These are phyloP conservation scores for Eleusine coracana DNA, from an alignment of 176 grass and related monocot species.

Conservation along the genomic window DNA sequence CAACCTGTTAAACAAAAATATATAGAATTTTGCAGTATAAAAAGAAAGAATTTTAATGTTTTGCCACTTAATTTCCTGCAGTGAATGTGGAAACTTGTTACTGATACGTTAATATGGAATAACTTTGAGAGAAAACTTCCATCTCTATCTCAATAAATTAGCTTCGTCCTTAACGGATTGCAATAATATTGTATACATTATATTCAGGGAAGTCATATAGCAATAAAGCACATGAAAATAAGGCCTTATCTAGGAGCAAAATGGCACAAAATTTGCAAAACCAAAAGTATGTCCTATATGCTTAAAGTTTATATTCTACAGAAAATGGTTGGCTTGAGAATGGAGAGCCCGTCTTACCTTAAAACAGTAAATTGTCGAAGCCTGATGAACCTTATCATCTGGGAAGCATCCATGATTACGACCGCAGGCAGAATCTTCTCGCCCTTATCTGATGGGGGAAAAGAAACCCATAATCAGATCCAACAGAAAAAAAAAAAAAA, in stretches of 20 bases:
- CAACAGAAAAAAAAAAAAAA: not conserved
- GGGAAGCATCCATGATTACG: constrained; percentile 23
- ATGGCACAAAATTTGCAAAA: not conserved
- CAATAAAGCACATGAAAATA: constrained; percentile 14
- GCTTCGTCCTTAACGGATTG: not conserved
- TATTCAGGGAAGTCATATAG: not conserved
- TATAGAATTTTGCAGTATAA: constrained; percentile 11
- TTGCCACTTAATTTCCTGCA: not conserved
- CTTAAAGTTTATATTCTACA: constrained; percentile 1
- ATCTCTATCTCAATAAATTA: not conserved
- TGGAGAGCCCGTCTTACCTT: not conserved
- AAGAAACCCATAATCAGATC: constrained; percentile 1
- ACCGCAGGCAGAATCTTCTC: constrained; percentile 15
- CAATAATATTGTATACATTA: not conserved
- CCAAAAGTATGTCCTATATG: not conserved
- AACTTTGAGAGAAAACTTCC: not conserved
- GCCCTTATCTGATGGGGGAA: constrained; percentile 21
- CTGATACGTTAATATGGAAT: not conserved
- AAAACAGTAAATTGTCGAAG: not conserved
- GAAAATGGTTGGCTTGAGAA: not conserved
- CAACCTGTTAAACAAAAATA: not conserved
- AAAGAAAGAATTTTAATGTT: not conserved
- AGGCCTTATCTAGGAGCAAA: not conserved
- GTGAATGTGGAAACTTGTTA: not conserved
- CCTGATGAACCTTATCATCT: not conserved